Evolutionary conservation across 2,329 filamentous ascomycete species (phyloP), one percentile per base, ranked within the genome.

Genomic region (Paecilomyces sp.): DNA sequence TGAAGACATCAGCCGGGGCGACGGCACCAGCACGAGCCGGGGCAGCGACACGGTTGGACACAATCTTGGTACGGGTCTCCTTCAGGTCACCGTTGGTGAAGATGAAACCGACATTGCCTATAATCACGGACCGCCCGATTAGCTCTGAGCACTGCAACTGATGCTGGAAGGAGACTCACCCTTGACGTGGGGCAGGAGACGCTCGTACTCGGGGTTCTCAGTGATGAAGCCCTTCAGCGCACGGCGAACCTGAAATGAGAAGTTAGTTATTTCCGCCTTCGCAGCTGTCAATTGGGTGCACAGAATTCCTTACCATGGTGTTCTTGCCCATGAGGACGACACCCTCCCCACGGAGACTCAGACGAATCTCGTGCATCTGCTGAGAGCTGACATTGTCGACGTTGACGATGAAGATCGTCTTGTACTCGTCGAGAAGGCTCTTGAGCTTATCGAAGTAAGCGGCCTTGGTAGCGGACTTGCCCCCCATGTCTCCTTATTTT

Each of bases 311-410:
- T 81, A 94, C 93, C 94, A 99, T 99, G 81, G 94, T 99, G 88
- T 99, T 99, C 89, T 97, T 97, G 79, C 93, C 94, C 94, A 97
- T 97, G 83, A 99, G 85, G 73, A 99, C 92, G 72, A 97, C 90
- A 81, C 87, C 92, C 81, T 96, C 83, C 65, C 88, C 89, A 79
- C 94, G 92, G 79, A 99, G 90, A 74, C 91, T 82, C 75, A 88
- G 83, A 80, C 94, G 90, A 81, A 99, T 97, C 88, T 99, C 94
- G 91, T 99, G 94, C 95, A 99, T 99, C 88, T 99, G 95, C 88
- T 99, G 94, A 72, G 94, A 99, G 81, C 89, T 91, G 88, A 99
- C 94, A 99, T 97, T 99, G 91, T 97, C 91, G 77, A 93, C 89
- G 77, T 78, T 87, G 80, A 96, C 92, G 80, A 99, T 92, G 91